Evolutionary conservation across 2,329 filamentous ascomycete species (phyloP).

Genomic region (Neofusicoccum sp.): DNA sequence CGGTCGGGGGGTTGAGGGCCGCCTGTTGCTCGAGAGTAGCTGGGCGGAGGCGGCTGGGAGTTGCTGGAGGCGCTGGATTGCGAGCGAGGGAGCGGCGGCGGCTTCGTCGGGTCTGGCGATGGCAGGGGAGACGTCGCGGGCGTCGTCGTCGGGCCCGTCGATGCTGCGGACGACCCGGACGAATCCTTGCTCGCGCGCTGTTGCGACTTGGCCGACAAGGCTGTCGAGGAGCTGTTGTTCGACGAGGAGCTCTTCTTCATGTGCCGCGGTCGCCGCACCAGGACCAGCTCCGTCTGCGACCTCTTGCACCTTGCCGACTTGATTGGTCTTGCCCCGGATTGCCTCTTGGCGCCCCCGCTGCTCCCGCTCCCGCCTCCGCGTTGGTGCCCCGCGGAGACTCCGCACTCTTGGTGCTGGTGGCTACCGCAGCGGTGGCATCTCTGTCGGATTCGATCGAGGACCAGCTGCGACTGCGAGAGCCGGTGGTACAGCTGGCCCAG

Average conservation of each 20-base stretch:
- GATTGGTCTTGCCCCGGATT: neutral
- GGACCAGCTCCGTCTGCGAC: slow-evolving; percentile 37
- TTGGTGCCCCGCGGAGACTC: neutral
- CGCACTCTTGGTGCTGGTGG: slow-evolving; percentile 23
- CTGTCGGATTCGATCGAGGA: slow-evolving; percentile 31
- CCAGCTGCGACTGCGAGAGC: slow-evolving; percentile 40
- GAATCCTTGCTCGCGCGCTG: neutral
- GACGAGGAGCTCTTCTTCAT: slow-evolving; percentile 25
- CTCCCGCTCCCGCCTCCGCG: neutral
- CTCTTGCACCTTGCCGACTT: neutral
- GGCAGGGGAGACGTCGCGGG: slow-evolving; percentile 2
- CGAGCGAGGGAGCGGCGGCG: slow-evolving; percentile 5
- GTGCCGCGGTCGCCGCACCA: slow-evolving; percentile 37
- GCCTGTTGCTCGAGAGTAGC: neutral
- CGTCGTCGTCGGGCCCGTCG: neutral
- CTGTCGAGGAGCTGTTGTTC: neutral
- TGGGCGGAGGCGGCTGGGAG: neutral
- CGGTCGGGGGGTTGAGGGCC: neutral
- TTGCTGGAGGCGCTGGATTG: neutral
- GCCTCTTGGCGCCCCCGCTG: neutral
- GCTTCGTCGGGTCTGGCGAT: slow-evolving; percentile 1
- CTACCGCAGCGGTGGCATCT: slow-evolving; percentile 32
- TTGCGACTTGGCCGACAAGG: neutral
- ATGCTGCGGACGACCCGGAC: slow-evolving; percentile 3
- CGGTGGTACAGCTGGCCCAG: slow-evolving; percentile 45